Evolutionary conservation across 2,329 filamentous ascomycete genomes (phyloP).

Genomic region (Aspergillus phoenicis): DNA sequence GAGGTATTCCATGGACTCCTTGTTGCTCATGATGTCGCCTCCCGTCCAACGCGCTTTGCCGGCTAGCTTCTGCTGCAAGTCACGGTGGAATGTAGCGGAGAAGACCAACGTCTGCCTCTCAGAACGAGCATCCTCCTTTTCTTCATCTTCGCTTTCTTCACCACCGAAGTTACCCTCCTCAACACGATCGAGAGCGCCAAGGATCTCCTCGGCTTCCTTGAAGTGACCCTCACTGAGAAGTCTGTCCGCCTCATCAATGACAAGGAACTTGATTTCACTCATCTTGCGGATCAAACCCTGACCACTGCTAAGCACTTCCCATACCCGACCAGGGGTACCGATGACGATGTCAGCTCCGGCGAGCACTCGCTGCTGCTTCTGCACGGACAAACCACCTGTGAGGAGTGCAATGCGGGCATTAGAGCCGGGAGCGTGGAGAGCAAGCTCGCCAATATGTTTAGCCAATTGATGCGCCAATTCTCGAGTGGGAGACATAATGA

Average conservation of each 20-base stretch:
- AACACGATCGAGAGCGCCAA: slow-evolving; percentile 74
- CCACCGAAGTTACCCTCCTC: slow-evolving; percentile 44
- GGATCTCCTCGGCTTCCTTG: slow-evolving; percentile 87
- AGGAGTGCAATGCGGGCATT: slow-evolving; percentile 72
- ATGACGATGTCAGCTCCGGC: slow-evolving; percentile 88
- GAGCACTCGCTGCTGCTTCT: slow-evolving; percentile 88
- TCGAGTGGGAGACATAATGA: slow-evolving; percentile 88
- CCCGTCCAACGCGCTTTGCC: slow-evolving; percentile 66
- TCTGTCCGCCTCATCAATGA: slow-evolving; percentile 92
- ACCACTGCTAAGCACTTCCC: slow-evolving; percentile 86
- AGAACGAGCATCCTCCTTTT: slow-evolving; percentile 40
- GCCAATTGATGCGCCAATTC: slow-evolving; percentile 91
- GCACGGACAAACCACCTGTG: slow-evolving; percentile 88
- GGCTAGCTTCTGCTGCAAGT: slow-evolving; percentile 84
- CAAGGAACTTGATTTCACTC: slow-evolving; percentile 75
- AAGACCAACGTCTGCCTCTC: slow-evolving; percentile 87
- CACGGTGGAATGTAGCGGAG: slow-evolving; percentile 92
- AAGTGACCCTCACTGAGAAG: slow-evolving; percentile 91
- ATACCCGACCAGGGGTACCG: slow-evolving; percentile 86
- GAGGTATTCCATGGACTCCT: slow-evolving; percentile 89
- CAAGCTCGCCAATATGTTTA: slow-evolving; percentile 77
- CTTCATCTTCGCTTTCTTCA: slow-evolving; percentile 39
- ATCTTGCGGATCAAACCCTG: slow-evolving; percentile 70
- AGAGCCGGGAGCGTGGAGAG: slow-evolving; percentile 64
- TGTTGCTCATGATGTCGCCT: slow-evolving; percentile 67